Percentiles rank a stretch among this genome's conserved stretches.
phyloP scores from a whole-genome alignment of 768 basidiomycete genomes.

The Gloeophyllum trabeum region DNA sequence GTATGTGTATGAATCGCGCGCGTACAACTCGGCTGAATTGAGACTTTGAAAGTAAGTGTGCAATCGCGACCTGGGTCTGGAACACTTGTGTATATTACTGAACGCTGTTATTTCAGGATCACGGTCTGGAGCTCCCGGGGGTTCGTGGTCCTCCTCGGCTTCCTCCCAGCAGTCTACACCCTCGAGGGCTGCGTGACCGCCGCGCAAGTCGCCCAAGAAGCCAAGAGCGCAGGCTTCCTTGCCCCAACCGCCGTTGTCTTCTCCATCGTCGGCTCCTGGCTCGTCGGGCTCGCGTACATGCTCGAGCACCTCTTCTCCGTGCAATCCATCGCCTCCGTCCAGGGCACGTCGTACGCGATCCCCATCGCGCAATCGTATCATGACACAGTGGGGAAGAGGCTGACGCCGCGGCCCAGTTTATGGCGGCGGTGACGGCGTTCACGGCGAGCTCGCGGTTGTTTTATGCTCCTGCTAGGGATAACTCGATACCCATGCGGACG shows the following conservation, averaged over 20 bases:
- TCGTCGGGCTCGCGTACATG: conserved; percentile 46
- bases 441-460: conserved; percentile 46
- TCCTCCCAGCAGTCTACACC: conserved; percentile 50
- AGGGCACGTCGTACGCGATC: conserved; percentile 39
- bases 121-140: conserved; percentile 42
- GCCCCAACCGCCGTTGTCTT: conserved; percentile 48
- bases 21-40: conserved; percentile 39
- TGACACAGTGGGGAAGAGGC: conserved; percentile 19
- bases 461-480: conserved; percentile 44
- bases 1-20: background rate
- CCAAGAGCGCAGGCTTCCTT: conserved; percentile 40
- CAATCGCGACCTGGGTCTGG: background rate
- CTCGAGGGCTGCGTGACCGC: conserved; percentile 53
- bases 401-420: conserved; percentile 31
- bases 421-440: conserved; percentile 46
- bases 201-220: conserved; percentile 54
- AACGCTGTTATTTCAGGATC: conserved; percentile 30
- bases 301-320: conserved; percentile 47
- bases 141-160: conserved; percentile 48
- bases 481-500: conserved; percentile 34
- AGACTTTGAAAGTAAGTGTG: conserved; percentile 46
- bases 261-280: conserved; percentile 44
- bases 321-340: conserved; percentile 37
- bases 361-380: conserved; percentile 43
- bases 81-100: background rate